Base-by-base conservation (phyloP, 345 rosid species). In the Clausena lansium region DNA sequence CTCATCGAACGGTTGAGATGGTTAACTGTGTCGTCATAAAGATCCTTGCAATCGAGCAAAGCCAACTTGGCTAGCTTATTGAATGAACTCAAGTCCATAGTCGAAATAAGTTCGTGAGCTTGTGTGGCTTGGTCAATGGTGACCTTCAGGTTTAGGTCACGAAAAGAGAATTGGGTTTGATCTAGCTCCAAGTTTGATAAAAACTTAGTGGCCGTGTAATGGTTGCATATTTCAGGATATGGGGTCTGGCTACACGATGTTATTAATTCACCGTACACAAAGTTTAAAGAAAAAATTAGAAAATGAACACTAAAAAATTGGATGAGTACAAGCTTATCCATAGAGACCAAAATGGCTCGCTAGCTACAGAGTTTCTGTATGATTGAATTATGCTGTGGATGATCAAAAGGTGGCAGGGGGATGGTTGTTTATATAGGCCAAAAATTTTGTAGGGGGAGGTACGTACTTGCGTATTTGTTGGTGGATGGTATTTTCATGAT, bases 181-280 rank as follows among this genome's bases (percentile, higher is more conserved):
- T 77, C 70, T 1, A 70, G 71, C 17, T 73, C 59, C 4, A 67
- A 76, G 61, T 62, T 78, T 25, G 70, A 71, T 9, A 28, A 4
- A 13, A 82, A 6, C 36, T 76, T 71, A 10, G 63, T 9, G 33
- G 71, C 68, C 39, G 85, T 30, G 84, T 75, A 90, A 74, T 84
- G 3, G 76, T 78, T 57, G 80, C 98, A 91, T 10, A 82, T 86
- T 60, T 77, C 81, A 52, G 94, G 92, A 73, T 83, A 82, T 47
- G 97, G 97, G 5, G 94, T 89, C 81, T 79, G 86, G 80, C 57
- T 74, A 68, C 95, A 94, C 55, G 94, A 84, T 59, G 86, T 84
- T 73, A 88, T 82, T 17, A 66, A 13, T 39, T 27, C 80, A 47
- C 70, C 78, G 79, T 83, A 79, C 70, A 54, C 85, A 8, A 74